phyloP scores from a whole-genome alignment of 2,329 filamentous ascomycete species.

The Neurospora crassa region DNA sequence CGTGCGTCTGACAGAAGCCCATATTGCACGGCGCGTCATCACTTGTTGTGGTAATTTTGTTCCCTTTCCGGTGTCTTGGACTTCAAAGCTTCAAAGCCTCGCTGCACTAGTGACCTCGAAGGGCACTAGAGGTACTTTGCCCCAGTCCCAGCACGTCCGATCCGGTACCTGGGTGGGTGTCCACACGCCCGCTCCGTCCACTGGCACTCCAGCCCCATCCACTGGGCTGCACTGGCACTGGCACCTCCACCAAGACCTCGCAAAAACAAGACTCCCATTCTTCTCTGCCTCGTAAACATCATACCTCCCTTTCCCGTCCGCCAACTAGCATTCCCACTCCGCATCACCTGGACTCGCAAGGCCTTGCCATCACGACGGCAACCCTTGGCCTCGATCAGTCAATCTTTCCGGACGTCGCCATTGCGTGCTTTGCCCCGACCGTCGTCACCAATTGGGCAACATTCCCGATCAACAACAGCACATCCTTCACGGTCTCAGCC shows the following conservation, averaged over 20 bases:
- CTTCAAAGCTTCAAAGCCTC: background rate
- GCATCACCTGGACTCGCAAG: constrained; percentile 1
- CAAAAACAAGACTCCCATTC: constrained; percentile 19
- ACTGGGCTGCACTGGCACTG: constrained; percentile 2
- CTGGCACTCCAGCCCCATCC: constrained; percentile 13
- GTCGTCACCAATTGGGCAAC: background rate
- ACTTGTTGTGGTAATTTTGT: background rate
- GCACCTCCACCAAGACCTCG: constrained; percentile 19
- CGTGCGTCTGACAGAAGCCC: background rate
- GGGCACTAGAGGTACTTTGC: constrained; percentile 21
- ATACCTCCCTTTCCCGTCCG: constrained; percentile 10
- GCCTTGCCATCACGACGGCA: constrained; percentile 9
- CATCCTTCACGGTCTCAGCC: background rate
- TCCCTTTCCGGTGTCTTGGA: background rate
- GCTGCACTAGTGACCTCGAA: constrained; percentile 9
- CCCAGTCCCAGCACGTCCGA: constrained; percentile 16
- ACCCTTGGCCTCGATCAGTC: constrained; percentile 9
- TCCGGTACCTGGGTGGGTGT: constrained; percentile 14
- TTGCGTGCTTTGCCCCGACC: background rate
- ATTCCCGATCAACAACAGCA: background rate
- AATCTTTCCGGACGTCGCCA: background rate
- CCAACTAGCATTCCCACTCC: constrained; percentile 8
- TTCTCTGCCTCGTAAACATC: constrained; percentile 13
- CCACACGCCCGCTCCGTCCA: constrained; percentile 13
- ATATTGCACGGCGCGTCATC: background rate